Base-by-base conservation (phyloP, 1,139 yeast genomes). In the Suzukiozyma palmioleophila region DNA sequence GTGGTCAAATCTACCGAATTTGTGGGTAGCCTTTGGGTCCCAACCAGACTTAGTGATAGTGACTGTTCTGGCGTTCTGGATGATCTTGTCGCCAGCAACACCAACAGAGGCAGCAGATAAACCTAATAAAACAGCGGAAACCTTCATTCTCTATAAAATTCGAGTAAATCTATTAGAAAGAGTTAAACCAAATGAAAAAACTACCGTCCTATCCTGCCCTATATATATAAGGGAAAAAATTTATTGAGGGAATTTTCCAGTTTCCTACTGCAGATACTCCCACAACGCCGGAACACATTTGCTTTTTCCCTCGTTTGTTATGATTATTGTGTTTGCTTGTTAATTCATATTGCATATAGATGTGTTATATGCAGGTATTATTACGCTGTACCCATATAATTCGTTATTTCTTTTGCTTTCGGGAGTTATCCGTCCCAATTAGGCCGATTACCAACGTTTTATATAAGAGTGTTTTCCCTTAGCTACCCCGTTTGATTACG, bases 11-110 rank as follows among this genome's bases (percentile, higher is more conserved):
- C 60, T 63, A 45, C 75, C 74, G 46, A 56, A 60, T 48, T 54
- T 69, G 62, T 71, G 75, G 41, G 78, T 73, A 43, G 36, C 36
- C 26, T 26, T 33, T 26, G 36, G 36, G 14, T 33, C 36, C 36
- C 36, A 33, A 9, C 76, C 76, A 28, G 74, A 55, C 15, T 60
- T 45, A 32, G 63, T 44, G 7, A 66, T 43, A n/a, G 59, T 48
- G 12, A 59, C 43, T 7, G 69, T 52, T 48, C 51, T 55, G 54
- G 49, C 69, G 47, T 79, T 72, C 55, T 74, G 69, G 64, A 73
- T 64, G 53, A 72, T 43, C 7, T 28, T 28, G 15, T n/a, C 31
- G 12, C 36, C 35, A 21, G 48, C 51, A 16, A 45, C 36, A 29
- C 44, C 44, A 14, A 43, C 39, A 14, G 46, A 33, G 18, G 41